A percentile compares a stretch with the other conserved stretches of the same genome.
phyloP scores from a whole-genome alignment of 192 early-diverging fungal species.

The Linnemannia zychae region DNA sequence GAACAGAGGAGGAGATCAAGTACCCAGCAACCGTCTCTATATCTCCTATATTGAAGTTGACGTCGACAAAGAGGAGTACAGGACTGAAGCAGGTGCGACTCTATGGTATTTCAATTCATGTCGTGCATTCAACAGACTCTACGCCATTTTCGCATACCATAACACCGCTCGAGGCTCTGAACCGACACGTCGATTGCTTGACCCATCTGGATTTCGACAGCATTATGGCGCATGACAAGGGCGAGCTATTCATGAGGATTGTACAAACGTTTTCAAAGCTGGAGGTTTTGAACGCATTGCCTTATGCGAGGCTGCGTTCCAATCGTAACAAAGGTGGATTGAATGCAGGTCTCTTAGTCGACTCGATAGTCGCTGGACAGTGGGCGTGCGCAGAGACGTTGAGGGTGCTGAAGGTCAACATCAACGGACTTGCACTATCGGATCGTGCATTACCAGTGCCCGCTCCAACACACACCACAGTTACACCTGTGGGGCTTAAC shows the following conservation, averaged over 20 bases:
- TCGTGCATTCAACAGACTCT: not conserved
- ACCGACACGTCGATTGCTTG: not conserved
- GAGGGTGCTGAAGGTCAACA: conserved; percentile 3
- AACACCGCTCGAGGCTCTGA: not conserved
- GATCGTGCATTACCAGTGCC: not conserved
- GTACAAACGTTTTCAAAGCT: not conserved
- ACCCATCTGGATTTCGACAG: not conserved
- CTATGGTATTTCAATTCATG: not conserved
- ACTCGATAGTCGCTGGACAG: not conserved
- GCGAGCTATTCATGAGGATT: not conserved
- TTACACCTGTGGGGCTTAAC: not conserved
- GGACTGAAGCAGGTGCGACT: conserved; percentile 1
- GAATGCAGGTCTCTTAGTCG: not conserved
- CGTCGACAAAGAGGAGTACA: not conserved
- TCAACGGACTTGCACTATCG: not conserved
- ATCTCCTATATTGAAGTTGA: not conserved
- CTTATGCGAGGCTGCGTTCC: not conserved
- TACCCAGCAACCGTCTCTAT: not conserved
- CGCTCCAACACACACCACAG: not conserved
- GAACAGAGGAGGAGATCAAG: not conserved
- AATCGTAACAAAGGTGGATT: not conserved
- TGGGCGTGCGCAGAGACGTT: not conserved
- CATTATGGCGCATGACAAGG: not conserved
- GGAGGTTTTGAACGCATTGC: not conserved
- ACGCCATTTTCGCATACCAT: not conserved